These are phyloP conservation scores for Leccinum imitatum DNA, from an alignment of 768 basidiomycete genomes.

Conservation along the genomic window DNA sequence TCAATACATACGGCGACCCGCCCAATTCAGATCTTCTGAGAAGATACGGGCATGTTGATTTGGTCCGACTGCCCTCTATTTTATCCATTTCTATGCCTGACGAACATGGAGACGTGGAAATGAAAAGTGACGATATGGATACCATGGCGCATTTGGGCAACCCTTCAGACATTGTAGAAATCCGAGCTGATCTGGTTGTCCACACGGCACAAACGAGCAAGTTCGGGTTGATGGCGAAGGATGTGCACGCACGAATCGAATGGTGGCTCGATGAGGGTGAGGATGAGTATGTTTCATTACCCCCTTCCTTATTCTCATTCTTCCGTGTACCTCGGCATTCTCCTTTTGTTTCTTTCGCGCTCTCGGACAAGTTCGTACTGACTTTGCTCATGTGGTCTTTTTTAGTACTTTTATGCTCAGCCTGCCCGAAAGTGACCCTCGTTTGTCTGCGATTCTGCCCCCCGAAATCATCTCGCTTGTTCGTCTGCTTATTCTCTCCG, in stretches of 20 bases:
- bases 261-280: constrained; percentile 93
- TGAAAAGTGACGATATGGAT: constrained; percentile 21
- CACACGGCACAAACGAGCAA: constrained; percentile 30
- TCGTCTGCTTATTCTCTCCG: constrained; percentile 56
- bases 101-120: constrained; percentile 10
- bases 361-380: background rate
- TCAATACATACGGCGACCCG: constrained; percentile 93
- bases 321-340: background rate
- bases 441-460: constrained; percentile 52
- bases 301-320: background rate
- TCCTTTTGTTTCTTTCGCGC: background rate
- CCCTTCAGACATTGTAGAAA: constrained; percentile 77
- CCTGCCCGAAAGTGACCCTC: constrained; percentile 41
- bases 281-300: constrained; percentile 66
- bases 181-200: constrained; percentile 70
- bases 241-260: constrained; percentile 56
- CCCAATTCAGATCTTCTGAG: constrained; percentile 94
- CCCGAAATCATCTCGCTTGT: constrained; percentile 67
- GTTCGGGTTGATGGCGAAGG: constrained; percentile 12
- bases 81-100: background rate
- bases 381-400: background rate
- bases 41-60: constrained; percentile 90
- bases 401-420: constrained; percentile 13
- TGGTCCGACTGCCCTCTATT: constrained; percentile 52
- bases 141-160: constrained; percentile 48